phyloP scores from a whole-genome alignment of 768 basidiomycete genomes.

The Lyophyllum shimeji region DNA sequence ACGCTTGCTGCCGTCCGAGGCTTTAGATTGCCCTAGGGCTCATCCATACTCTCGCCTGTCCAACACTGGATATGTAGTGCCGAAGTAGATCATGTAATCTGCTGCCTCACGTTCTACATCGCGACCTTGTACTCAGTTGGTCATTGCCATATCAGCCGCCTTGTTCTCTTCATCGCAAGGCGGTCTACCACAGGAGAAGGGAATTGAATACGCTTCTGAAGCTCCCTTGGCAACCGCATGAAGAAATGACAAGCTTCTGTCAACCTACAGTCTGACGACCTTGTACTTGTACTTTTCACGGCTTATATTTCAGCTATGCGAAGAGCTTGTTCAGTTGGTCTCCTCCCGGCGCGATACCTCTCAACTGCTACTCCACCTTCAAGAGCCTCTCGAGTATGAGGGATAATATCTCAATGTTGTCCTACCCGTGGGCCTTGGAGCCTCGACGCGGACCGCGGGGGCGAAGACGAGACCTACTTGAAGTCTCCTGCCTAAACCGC shows the following conservation, averaged over 20 bases:
- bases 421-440: background rate
- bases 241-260: background rate
- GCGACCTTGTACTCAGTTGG: background rate
- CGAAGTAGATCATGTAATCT: too few species aligned
- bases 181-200: background rate
- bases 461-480: background rate
- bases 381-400: background rate
- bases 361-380: background rate
- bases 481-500: background rate
- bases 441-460: background rate
- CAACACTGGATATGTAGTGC: too few species aligned
- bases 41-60: too few species aligned
- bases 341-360: background rate
- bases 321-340: background rate
- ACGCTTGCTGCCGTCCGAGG: too few species aligned
- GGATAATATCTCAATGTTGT: background rate
- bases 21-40: too few species aligned
- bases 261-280: background rate
- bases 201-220: background rate
- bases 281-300: constrained; percentile 6
- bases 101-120: background rate
- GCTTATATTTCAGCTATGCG: background rate
- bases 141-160: background rate
- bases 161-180: background rate
- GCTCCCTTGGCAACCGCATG: background rate